phyloP scores from a whole-genome alignment of 2,329 filamentous ascomycete genomes.

The Parastagonospora avenae region DNA sequence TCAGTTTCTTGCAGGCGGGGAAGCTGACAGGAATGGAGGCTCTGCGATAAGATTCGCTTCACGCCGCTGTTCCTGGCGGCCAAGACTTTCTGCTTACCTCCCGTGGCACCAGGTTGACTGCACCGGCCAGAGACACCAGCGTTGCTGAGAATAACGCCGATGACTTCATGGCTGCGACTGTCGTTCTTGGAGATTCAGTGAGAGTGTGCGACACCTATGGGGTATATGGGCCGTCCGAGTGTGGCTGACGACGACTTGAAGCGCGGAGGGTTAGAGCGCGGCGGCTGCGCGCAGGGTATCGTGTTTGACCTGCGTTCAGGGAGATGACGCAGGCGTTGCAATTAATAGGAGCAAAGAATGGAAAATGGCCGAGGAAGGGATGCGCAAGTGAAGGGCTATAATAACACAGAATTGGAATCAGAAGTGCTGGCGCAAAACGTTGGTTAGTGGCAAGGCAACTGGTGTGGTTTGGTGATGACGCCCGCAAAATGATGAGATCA shows the following conservation, averaged over 20 bases:
- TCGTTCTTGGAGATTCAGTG: background rate
- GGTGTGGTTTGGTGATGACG: background rate
- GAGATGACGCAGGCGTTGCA: background rate
- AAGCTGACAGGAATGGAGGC: slow-evolving; percentile 7
- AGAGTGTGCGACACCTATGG: background rate
- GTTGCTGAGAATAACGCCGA: slow-evolving; percentile 34
- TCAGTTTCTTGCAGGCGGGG: background rate
- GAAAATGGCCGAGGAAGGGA: background rate
- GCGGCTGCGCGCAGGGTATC: slow-evolving; percentile 1
- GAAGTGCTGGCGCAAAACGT: background rate
- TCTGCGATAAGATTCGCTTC: slow-evolving; percentile 23
- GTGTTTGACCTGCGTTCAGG: background rate
- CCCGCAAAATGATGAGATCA: background rate
- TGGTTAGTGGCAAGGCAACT: background rate
- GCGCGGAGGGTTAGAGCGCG: slow-evolving; percentile 2
- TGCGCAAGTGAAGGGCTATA: background rate
- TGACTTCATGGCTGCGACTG: slow-evolving; percentile 33
- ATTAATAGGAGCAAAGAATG: background rate
- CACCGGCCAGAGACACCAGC: slow-evolving; percentile 34
- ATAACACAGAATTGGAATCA: background rate
- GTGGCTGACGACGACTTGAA: slow-evolving; percentile 4
- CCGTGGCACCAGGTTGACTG: slow-evolving; percentile 37
- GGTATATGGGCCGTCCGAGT: slow-evolving; percentile 3
- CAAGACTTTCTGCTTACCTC: slow-evolving; percentile 41
- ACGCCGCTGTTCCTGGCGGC: slow-evolving; percentile 15